These are phyloP conservation scores for Seiridium cupressi DNA, from an alignment of 2,329 filamentous ascomycete genomes.

Conservation along the genomic window DNA sequence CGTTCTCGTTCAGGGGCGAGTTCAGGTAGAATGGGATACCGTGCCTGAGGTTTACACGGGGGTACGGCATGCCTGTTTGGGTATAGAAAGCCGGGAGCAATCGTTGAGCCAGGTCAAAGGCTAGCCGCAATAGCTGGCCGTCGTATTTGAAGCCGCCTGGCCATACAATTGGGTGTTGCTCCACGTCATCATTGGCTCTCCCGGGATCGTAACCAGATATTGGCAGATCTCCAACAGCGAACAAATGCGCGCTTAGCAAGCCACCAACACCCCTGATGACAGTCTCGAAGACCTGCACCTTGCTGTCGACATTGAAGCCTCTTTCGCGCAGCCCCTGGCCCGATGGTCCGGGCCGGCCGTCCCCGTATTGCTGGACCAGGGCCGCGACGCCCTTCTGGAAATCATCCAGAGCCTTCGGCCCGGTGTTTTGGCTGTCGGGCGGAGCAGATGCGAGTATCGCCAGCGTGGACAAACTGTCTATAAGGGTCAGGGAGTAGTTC, in stretches of 20 bases:
- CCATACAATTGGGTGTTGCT: slow-evolving; percentile 64
- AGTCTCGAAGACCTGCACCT: slow-evolving; percentile 98
- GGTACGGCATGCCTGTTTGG: slow-evolving; percentile 87
- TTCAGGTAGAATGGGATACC: slow-evolving; percentile 92
- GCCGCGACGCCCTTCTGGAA: slow-evolving; percentile 80
- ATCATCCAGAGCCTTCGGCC: slow-evolving; percentile 62
- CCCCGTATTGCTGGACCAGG: slow-evolving; percentile 81
- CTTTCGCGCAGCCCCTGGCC: slow-evolving; percentile 71
- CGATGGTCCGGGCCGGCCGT: slow-evolving; percentile 67
- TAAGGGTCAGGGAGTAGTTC: slow-evolving; percentile 93
- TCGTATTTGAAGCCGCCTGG: slow-evolving; percentile 78
- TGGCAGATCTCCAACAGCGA: slow-evolving; percentile 86
- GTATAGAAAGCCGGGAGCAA: slow-evolving; percentile 92
- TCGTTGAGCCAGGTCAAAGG: slow-evolving; percentile 78
- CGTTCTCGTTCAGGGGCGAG: slow-evolving; percentile 69
- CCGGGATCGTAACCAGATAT: slow-evolving; percentile 72
- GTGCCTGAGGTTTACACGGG: slow-evolving; percentile 84
- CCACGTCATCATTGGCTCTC: slow-evolving; percentile 38
- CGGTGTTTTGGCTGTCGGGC: slow-evolving; percentile 48
- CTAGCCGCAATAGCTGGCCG: slow-evolving; percentile 86
- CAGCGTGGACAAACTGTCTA: slow-evolving; percentile 92
- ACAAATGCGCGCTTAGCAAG: slow-evolving; percentile 87
- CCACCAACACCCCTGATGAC: slow-evolving; percentile 92
- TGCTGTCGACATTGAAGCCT: slow-evolving; percentile 94
- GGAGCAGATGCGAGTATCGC: slow-evolving; percentile 84